Base-by-base conservation (phyloP, 768 basidiomycete species). In the Amanita rimosa region DNA sequence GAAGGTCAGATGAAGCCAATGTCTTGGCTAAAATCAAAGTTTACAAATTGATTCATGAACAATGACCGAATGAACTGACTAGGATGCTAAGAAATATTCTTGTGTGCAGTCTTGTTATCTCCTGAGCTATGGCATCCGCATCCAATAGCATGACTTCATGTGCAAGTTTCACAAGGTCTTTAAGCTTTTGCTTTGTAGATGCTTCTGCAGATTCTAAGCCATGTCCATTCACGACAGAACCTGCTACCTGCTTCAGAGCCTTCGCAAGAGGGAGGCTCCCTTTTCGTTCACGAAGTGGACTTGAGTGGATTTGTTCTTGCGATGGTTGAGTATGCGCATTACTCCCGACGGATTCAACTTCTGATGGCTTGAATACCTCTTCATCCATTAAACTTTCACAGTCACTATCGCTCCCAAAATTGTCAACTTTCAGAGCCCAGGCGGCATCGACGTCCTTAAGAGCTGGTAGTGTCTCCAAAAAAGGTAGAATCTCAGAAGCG, bases 1-100 rank as follows among this genome's bases (percentile, higher is more conserved):
- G 60, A 84, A 81, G 27, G 80, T 85, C 62, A 85, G 88, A 44
- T 82, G 73, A 16, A 95, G 72, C 82, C 91, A 90, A 60, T 95
- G 83, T 46, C 92, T 78, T 21, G 92, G 89, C 90, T 94, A 53
- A 19, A 42, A 46, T 45, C 41, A 36, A 35, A 7, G 9, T 24
- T 19, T 34, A 58, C 39, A 46, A 27, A 51, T 52, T n/a, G 17
- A 26, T 19, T 24, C 44, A 38, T 21, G 45, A 41, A 39, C 4
- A 26, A 51, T 14, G n/a, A 35, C 27, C 37, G 44, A 46, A 34
- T 43, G 39, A 31, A 21, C 40, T 13, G 33, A 93, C 92, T 72
- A 85, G 72, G 48, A 96, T 93, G 43, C 71, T 69, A 54, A 85
- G 59, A 61, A 95, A 94, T 31, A 81, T 62, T 49, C 70, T 72